Percentiles rank a stretch among this genome's conserved stretches.
phyloP scores from a whole-genome alignment of 257 asterid genomes.

The Nicotiana benthamiana region DNA sequence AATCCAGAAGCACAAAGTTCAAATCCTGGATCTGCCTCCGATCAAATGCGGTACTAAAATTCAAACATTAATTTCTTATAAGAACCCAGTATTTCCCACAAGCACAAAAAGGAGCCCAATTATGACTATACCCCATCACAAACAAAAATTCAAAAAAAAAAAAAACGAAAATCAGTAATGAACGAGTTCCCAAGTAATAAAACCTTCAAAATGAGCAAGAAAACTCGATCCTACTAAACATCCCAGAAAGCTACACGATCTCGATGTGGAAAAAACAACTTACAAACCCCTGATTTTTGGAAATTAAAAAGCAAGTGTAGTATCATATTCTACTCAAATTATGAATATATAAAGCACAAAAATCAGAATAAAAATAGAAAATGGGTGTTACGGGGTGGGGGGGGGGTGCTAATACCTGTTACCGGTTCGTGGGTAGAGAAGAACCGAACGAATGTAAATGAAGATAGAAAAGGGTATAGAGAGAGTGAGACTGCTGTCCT shows the following conservation, averaged over 20 bases:
- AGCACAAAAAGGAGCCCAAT: not conserved
- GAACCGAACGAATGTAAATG: not conserved
- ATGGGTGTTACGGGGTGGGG: too few species aligned
- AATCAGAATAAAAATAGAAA: not conserved
- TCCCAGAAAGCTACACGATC: not conserved
- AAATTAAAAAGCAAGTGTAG: not conserved
- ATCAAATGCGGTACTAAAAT: not conserved
- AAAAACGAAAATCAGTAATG: not conserved
- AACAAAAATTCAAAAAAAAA: not conserved
- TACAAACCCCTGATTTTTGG: not conserved
- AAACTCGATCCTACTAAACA: not conserved
- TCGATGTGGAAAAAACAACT: not conserved
- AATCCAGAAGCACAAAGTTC: too few species aligned
- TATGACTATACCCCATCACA: not conserved
- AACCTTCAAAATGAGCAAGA: not conserved
- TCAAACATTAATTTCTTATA: not conserved
- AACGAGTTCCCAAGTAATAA: not conserved
- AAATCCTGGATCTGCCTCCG: too few species aligned
- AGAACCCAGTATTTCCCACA: not conserved
- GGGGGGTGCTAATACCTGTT: too few species aligned
- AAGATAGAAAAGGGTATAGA: not conserved
- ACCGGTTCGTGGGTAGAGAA: not conserved
- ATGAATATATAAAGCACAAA: constrained; percentile 24
- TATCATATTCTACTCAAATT: not conserved
- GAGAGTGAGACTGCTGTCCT: not conserved